Evolutionary conservation across 345 rosid genomes (phyloP), one percentile per base, ranked within the genome.

Genomic region (Eucalyptus pumila): DNA sequence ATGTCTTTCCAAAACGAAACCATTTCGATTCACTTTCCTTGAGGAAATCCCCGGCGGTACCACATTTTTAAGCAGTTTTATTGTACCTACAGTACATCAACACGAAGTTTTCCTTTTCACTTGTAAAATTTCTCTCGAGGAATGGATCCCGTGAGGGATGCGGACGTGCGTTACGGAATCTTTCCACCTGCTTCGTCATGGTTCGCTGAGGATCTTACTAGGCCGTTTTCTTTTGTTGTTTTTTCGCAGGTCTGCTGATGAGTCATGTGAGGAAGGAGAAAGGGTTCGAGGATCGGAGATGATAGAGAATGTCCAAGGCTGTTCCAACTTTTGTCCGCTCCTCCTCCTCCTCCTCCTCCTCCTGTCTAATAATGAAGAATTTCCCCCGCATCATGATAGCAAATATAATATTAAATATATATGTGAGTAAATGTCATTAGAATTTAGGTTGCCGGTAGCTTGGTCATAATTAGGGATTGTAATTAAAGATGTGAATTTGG

Each of bases 191-290:
- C 87, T 85, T 9, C 26, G 34, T 48, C 34, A 30, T 5, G 15
- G 58, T 50, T 15, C 34, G 15, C 21, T 24, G 42, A 30, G 21
- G 56, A 10, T 85, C 40, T 45, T 6, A 26, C 10, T 50, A 11
- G 12, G 11, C 87, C 34, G 24, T 85, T 47, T 30, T 48, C 4
- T 48, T 0, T 47, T 8, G 3, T 47, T 8, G 23, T 40, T 34
- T 34, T 5, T 34, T 40, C 69, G 93, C 97, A 96, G 99, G 94
- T 23, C 89, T 27, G 89, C 60, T 90, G 91, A 90, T 90, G 94
- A 91, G 92, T 88, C 91, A 88, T 81, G 95, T 87, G 94, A 96
- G 92, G 94, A 92, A 92, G 91, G 93, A 89, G 88, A 89, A 87
- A 88, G 94, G 94, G 58, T 89, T 91, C 89, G 95, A 89, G 92